Evolutionary conservation across 176 grass and related monocot species (phyloP).

Genomic region (Panicum miliaceum): DNA sequence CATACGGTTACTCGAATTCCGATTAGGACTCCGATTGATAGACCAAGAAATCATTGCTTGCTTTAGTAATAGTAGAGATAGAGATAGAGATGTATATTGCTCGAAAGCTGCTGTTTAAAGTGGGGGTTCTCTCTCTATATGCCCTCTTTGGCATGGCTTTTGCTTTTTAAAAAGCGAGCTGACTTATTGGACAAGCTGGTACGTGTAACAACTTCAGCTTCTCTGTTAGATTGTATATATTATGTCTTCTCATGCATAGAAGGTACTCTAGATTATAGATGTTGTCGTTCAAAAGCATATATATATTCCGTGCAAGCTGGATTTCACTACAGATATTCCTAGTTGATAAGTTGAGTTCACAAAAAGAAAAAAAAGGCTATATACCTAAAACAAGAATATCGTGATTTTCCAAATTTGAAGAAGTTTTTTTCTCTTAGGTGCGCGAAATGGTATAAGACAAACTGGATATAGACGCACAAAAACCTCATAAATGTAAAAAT

Average conservation of each 20-base stretch:
- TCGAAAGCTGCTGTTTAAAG: background rate
- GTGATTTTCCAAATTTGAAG: background rate
- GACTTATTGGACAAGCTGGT: background rate
- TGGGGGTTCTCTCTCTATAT: background rate
- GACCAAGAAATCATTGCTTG: too few species aligned
- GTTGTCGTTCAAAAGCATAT: background rate
- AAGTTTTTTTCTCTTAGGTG: too few species aligned
- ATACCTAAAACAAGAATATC: background rate
- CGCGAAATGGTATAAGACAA: too few species aligned
- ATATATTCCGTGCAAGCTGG: too few species aligned
- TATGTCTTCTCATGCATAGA: background rate
- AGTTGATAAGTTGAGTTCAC: background rate
- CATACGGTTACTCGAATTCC: too few species aligned
- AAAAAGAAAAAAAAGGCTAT: background rate
- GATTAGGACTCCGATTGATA: too few species aligned
- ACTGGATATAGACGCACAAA: too few species aligned
- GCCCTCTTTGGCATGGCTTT: background rate
- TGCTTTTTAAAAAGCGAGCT: background rate
- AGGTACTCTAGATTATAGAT: background rate
- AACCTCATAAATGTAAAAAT: too few species aligned
- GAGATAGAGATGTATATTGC: too few species aligned
- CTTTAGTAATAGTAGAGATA: too few species aligned
- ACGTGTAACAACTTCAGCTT: background rate
- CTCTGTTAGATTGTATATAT: background rate
- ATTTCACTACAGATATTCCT: background rate